Conservation (phyloP, 129 eudicot species). For the Silybum marianum region DNA sequence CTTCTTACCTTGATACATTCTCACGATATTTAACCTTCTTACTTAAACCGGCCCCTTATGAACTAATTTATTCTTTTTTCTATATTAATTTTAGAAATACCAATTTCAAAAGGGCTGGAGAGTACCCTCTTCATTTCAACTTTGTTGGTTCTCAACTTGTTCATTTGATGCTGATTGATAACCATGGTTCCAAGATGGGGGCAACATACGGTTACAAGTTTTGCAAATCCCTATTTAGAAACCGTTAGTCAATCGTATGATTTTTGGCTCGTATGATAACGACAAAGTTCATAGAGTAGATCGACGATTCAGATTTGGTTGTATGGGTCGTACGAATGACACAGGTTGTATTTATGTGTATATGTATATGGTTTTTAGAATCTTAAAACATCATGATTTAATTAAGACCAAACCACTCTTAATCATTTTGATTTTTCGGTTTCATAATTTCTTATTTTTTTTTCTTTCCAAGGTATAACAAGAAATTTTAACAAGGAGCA, state of each 20-base stretch:
- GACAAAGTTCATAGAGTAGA: neutral
- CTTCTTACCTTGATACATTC: too few species aligned
- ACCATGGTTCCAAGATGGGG: neutral
- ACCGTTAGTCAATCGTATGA: neutral
- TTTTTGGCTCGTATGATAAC: neutral
- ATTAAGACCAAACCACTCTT: too few species aligned
- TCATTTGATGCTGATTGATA: conserved; percentile 21
- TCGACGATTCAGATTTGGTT: too few species aligned
- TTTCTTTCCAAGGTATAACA: too few species aligned
- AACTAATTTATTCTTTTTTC: neutral
- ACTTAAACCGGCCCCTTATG: neutral
- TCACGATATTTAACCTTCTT: too few species aligned
- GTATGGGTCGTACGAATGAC: too few species aligned
- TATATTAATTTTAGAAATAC: neutral
- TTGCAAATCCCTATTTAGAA: neutral
- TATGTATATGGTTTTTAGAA: too few species aligned
- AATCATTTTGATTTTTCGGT: too few species aligned
- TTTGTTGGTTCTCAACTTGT: conserved; percentile 32
- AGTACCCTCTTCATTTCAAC: conserved; percentile 23
- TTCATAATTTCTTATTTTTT: too few species aligned
- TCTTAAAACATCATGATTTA: too few species aligned
- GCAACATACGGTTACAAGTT: neutral
- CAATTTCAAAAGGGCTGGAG: conserved; percentile 7
- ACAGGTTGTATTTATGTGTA: too few species aligned
- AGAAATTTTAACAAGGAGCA: too few species aligned